Evolutionary conservation across 148 eudicot genomes (phyloP).

Genomic region (Silene latifolia): DNA sequence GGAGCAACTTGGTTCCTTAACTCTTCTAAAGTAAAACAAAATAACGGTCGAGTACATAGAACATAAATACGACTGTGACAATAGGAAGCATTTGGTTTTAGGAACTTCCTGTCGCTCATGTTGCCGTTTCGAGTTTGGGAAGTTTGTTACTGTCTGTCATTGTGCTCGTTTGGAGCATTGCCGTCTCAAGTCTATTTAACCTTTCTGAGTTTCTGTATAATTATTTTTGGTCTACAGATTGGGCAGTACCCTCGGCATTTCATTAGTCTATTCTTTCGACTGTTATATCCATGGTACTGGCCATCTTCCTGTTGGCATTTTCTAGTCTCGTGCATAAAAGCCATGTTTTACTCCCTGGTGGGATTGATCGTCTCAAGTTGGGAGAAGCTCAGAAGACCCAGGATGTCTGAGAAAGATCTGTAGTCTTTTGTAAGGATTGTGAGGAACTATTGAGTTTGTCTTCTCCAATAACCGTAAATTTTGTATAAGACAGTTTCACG

Average conservation of each 20-base stretch:
- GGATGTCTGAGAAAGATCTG: conserved; percentile 25
- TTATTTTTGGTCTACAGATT: conserved; percentile 40
- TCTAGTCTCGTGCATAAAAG: conserved; percentile 54
- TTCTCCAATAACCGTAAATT: background rate
- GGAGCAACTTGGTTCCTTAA: background rate
- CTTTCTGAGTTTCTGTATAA: background rate
- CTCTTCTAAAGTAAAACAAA: too few species aligned
- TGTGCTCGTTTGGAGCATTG: background rate
- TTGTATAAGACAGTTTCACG: background rate
- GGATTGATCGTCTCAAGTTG: conserved; percentile 55
- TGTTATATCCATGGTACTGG: conserved; percentile 98
- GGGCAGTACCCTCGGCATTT: conserved; percentile 88
- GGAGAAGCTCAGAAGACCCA: conserved; percentile 51
- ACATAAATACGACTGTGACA: background rate
- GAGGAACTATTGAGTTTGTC: background rate
- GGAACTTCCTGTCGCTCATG: too few species aligned
- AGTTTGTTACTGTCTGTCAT: background rate
- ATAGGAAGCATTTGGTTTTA: background rate
- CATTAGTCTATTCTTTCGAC: conserved; percentile 81
- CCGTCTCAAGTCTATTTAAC: background rate
- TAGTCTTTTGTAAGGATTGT: background rate
- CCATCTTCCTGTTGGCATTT: conserved; percentile 98
- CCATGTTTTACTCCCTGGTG: conserved; percentile 54
- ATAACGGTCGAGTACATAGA: too few species aligned
- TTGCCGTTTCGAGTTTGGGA: background rate